These are phyloP conservation scores for Berkeleyomyces rouxiae DNA, from an alignment of 2,329 filamentous ascomycete genomes.

Conservation along the genomic window DNA sequence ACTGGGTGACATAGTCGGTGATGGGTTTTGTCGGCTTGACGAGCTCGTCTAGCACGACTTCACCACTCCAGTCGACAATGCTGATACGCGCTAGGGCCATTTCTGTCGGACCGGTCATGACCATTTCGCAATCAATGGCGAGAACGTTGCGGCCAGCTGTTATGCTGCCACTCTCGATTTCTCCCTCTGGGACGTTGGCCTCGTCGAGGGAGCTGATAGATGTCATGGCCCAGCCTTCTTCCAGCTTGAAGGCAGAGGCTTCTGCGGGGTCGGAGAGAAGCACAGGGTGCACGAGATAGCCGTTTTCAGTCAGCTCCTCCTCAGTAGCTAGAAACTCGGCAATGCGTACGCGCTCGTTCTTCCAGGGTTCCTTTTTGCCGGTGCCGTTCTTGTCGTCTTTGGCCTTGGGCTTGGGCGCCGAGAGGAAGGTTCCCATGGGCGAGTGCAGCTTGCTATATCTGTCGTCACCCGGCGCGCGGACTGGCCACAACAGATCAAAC, in stretches of 20 bases:
- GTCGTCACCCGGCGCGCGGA: constrained; percentile 74
- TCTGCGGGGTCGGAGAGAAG: constrained; percentile 45
- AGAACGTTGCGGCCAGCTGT: constrained; percentile 66
- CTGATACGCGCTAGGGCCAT: constrained; percentile 82
- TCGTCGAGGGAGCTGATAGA: constrained; percentile 49
- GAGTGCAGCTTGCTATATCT: constrained; percentile 70
- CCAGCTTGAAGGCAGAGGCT: constrained; percentile 23
- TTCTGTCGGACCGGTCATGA: constrained; percentile 62
- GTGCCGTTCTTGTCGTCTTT: constrained; percentile 29
- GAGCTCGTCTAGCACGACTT: constrained; percentile 69
- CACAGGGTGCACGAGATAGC: constrained; percentile 71
- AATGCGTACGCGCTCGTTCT: constrained; percentile 63
- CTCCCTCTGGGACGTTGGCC: constrained; percentile 47
- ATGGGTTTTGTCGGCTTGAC: constrained; percentile 85
- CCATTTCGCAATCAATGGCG: constrained; percentile 95
- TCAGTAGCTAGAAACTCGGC: constrained; percentile 58
- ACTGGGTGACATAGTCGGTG: constrained; percentile 78
- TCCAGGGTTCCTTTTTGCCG: constrained; percentile 47
- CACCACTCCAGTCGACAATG: constrained; percentile 70
- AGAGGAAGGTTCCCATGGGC: constrained; percentile 69
- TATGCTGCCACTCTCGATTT: constrained; percentile 66
- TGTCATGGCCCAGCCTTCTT: constrained; percentile 69
- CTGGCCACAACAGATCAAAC: constrained; percentile 78
- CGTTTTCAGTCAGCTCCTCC: constrained; percentile 64
- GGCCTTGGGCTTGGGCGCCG: constrained; percentile 48